Conservation (phyloP, 2,329 filamentous ascomycete genomes). For the Sclerotinia trifoliorum region DNA sequence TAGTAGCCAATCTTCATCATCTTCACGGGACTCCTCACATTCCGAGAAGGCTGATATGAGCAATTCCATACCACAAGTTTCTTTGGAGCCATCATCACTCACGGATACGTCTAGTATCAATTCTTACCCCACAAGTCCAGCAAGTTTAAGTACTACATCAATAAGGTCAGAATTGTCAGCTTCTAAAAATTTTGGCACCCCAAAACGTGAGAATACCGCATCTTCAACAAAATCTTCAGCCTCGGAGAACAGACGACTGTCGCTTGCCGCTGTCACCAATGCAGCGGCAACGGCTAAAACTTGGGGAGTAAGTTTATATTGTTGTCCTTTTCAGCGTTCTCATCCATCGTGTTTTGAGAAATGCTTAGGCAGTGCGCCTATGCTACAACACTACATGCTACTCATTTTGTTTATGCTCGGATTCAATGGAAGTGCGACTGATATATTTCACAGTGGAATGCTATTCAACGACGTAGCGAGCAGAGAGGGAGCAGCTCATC, state of each 20-base stretch:
- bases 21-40: slow-evolving; percentile 44
- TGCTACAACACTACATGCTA: neutral
- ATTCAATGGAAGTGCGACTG: neutral
- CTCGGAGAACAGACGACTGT: slow-evolving; percentile 47
- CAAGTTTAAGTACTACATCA: slow-evolving; percentile 42
- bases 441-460: slow-evolving; percentile 45
- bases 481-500: slow-evolving; percentile 30
- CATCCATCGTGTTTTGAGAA: neutral
- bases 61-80: slow-evolving; percentile 38
- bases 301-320: slow-evolving; percentile 46
- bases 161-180: slow-evolving; percentile 44
- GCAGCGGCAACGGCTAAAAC: slow-evolving; percentile 56
- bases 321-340: neutral
- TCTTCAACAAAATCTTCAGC: slow-evolving; percentile 34
- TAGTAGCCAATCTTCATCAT: slow-evolving; percentile 51
- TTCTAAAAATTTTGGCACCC: slow-evolving; percentile 45
- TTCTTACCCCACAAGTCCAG: slow-evolving; percentile 39
- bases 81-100: slow-evolving; percentile 25
- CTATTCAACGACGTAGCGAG: slow-evolving; percentile 50
- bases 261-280: slow-evolving; percentile 55
- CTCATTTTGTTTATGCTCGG: neutral
- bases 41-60: slow-evolving; percentile 42
- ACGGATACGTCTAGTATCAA: slow-evolving; percentile 24
- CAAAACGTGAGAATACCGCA: slow-evolving; percentile 40
- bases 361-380: neutral